Percentiles rank a stretch among this genome's conserved stretches.
Evolutionary conservation across 495 filamentous ascomycete genomes (phyloP).

Genomic region (Penicillium odoratum): DNA sequence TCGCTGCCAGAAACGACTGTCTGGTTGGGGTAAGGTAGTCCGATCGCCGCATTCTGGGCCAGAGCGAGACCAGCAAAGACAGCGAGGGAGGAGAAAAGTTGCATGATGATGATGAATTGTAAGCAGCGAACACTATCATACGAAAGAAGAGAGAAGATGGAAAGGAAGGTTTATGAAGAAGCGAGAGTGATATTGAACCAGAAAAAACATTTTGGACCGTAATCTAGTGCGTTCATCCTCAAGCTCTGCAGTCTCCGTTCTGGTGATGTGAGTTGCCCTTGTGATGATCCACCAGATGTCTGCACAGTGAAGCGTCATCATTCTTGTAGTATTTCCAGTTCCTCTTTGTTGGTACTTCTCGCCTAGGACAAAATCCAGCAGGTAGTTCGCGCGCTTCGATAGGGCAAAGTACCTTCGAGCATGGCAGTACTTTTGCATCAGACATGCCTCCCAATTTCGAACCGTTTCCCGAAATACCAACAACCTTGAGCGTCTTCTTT

Average conservation of each 20-base stretch:
- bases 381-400: neutral
- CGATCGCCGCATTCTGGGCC: constrained; percentile 1
- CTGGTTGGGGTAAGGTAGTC: neutral
- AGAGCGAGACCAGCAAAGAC: neutral
- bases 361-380: neutral
- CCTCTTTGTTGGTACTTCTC: neutral
- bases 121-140: neutral
- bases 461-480: neutral
- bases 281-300: neutral
- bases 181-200: neutral
- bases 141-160: neutral
- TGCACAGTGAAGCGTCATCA: neutral
- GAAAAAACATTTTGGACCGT: neutral
- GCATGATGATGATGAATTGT: neutral
- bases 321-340: neutral
- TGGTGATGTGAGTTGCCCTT: neutral
- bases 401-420: neutral
- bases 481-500: neutral
- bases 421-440: neutral
- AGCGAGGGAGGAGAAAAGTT: neutral
- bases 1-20: neutral
- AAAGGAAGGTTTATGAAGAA: neutral
- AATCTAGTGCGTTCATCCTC: neutral
- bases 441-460: neutral
- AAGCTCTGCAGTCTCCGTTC: neutral